Evolutionary conservation across 2,329 filamentous ascomycete species (phyloP), one percentile per base, ranked within the genome.

Genomic region (Calonectria naviculata): DNA sequence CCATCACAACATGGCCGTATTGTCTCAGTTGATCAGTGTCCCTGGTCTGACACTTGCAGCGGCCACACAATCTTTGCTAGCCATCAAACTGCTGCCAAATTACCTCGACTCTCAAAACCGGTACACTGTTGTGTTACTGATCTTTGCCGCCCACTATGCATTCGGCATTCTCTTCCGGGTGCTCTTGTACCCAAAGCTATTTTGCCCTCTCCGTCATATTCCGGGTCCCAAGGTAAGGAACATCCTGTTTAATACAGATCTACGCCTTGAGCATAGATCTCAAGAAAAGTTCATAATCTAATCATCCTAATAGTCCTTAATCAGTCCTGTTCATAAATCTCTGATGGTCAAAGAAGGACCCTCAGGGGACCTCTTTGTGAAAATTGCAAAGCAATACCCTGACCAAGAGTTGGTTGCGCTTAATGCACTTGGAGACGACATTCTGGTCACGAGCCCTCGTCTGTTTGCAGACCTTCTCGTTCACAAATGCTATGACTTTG

Each of bases 401-500:
- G 71, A 66, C 3, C 61, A 80, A 29, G 76, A 76, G 31, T 19
- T 80, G 6, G 62, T 80, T 4, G 41, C 64, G 15, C 72, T 80
- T 3, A 75, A 75, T 24, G 56, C 66, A 5, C 36, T 71, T 5
- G 66, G 76, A 24, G 60, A 70, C 4, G 74, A 76, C 9, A 17
- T 80, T 1, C 66, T 73, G 17, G 42, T 80, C 17, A 72, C 73
- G 21, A 78, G 76, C 4, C 79, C 79, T 1, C 73, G 64, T 0
- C 62, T 80, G 1, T 54, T 80, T 1, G 77, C 77, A 7, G 79
- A 80, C 13, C 42, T 80, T 0, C 72, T 80, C 9, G 78, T 79
- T 1, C 77, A 80, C 21, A 73, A 71, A 17, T 88, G 87, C 10
- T 90, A 91, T 70, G 87, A 89, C 38, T 91, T 89, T 66, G 76